A percentile compares a stretch with the other conserved stretches of the same genome.
Evolutionary conservation across 306 rosid species (phyloP).

Genomic region (Citrullus mucosospermus): DNA sequence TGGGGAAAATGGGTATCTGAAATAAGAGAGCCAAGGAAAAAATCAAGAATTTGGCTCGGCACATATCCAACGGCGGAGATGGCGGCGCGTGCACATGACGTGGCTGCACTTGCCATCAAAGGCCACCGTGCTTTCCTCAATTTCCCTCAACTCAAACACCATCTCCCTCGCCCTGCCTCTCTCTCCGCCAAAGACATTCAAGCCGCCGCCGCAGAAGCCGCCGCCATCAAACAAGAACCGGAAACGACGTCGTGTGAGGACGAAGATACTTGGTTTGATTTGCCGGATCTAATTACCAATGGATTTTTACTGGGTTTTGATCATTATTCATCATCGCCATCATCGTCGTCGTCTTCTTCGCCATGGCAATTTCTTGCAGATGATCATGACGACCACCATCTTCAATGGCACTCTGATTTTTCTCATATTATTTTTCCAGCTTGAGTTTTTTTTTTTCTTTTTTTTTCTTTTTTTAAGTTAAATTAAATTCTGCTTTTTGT

Average conservation of each 20-base stretch:
- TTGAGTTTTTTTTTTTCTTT: not conserved
- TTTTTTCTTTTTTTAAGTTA: not conserved
- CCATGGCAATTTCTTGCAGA: conserved; percentile 49
- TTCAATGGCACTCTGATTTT: conserved; percentile 36
- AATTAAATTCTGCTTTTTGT: not conserved
- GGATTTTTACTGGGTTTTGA: conserved; percentile 16
- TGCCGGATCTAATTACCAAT: conserved; percentile 11
- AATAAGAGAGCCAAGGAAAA: conserved; percentile 13
- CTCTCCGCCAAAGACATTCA: conserved; percentile 4
- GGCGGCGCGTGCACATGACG: conserved; percentile 13
- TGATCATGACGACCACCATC: conserved; percentile 7
- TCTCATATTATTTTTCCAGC: not conserved
- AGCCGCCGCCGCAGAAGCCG: not conserved
- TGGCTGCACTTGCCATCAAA: conserved; percentile 7
- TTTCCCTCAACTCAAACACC: conserved; percentile 2
- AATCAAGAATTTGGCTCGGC: conserved; percentile 13
- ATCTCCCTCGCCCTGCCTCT: conserved; percentile 5
- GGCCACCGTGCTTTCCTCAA: conserved; percentile 6
- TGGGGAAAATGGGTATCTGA: conserved; percentile 18
- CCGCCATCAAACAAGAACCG: not conserved
- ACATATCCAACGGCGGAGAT: conserved; percentile 8
- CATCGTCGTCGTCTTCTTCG: not conserved
- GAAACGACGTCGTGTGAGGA: not conserved
- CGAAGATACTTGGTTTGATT: conserved; percentile 6
- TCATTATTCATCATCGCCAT: not conserved